Conservation (phyloP, 805 yeast genomes). For the Yamadazyma scolyti region DNA sequence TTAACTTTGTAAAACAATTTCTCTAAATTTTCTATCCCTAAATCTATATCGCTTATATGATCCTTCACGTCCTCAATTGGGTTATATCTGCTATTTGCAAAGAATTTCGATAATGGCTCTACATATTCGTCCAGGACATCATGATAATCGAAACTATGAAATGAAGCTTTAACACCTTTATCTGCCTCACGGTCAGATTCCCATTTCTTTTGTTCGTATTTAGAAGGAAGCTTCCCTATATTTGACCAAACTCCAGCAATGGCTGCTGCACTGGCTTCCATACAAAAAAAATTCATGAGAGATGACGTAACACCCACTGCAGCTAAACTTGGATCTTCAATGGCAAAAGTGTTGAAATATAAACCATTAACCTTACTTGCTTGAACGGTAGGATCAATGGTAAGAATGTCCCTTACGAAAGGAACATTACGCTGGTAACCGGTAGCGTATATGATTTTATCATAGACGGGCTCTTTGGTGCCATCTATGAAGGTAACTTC, state of each 20-base stretch:
- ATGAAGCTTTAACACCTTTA: constrained; percentile 18
- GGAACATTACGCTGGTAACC: constrained; percentile 42
- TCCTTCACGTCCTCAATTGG: constrained; percentile 22
- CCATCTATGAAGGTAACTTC: constrained; percentile 22
- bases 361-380: constrained; percentile 33
- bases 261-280: constrained; percentile 50
- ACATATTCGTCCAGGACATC: constrained; percentile 22
- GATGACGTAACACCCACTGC: constrained; percentile 37
- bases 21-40: constrained; percentile 15
- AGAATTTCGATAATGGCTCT: constrained; percentile 19
- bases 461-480: constrained; percentile 20
- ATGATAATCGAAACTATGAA: constrained; percentile 30
- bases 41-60: constrained; percentile 18
- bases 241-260: constrained; percentile 51
- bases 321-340: constrained; percentile 39
- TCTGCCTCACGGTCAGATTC: too few relatives aligned
- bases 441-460: constrained; percentile 44
- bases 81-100: constrained; percentile 25
- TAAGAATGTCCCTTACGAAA: not conserved
- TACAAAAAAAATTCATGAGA: constrained; percentile 44
- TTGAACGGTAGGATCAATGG: constrained; percentile 30
- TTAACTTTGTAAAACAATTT: constrained; percentile 20
- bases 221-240: constrained; percentile 31
- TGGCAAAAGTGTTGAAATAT: constrained; percentile 32
- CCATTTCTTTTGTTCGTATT: constrained; percentile 34